Evolutionary conservation across 2,329 filamentous ascomycete genomes (phyloP).

Genomic region (Blastomyces emzantsi): DNA sequence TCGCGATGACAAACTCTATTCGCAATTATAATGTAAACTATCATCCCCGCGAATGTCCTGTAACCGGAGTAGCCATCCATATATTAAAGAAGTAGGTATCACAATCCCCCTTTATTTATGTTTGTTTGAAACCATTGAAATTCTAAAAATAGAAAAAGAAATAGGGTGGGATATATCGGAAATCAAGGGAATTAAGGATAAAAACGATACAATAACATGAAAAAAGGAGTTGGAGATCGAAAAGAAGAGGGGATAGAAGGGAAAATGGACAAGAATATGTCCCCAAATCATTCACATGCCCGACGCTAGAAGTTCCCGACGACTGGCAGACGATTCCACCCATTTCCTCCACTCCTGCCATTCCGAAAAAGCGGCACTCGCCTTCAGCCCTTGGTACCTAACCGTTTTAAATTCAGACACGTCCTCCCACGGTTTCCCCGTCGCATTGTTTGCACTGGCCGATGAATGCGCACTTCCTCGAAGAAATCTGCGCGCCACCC

Average conservation of each 20-base stretch:
- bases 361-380: constrained; percentile 59
- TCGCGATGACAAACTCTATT: neutral
- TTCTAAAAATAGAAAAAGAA: neutral
- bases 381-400: constrained; percentile 78
- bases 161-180: neutral
- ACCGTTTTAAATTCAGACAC: constrained; percentile 66
- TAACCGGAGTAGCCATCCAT: neutral
- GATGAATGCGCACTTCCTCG: constrained; percentile 33
- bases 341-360: constrained; percentile 75
- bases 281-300: constrained; percentile 1
- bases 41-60: neutral
- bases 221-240: neutral
- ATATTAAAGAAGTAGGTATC: neutral
- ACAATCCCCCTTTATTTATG: neutral
- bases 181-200: neutral
- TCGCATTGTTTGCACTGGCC: constrained; percentile 10
- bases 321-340: constrained; percentile 34
- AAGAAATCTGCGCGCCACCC: constrained; percentile 29
- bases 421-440: constrained; percentile 56
- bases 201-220: neutral
- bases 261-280: neutral
- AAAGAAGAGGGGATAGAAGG: neutral
- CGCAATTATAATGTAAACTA: neutral
- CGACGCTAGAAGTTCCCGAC: constrained; percentile 10
- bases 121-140: neutral